These are phyloP conservation scores for Rhodotorula sp. DNA, from an alignment of 1,284 basidiomycete species.

Conservation along the genomic window DNA sequence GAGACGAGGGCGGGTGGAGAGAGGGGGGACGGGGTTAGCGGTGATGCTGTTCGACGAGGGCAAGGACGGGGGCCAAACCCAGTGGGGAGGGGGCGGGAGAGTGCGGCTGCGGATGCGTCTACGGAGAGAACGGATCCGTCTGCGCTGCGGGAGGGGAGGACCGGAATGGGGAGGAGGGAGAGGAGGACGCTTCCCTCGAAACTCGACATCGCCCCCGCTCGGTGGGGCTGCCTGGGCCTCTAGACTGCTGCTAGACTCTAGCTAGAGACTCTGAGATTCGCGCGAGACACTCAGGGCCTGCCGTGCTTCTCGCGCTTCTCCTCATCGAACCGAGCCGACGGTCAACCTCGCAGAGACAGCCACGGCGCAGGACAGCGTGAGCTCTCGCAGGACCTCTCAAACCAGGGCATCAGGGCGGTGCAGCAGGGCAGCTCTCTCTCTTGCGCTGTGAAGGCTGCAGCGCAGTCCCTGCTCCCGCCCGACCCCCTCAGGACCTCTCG, in stretches of 20 bases:
- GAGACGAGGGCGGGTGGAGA: not conserved
- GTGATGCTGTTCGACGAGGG: constrained; percentile 1
- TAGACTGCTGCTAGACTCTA: not conserved
- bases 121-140: too few species aligned
- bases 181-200: too few species aligned
- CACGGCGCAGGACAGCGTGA: not conserved
- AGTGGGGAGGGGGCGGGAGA: not conserved
- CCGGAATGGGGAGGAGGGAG: not conserved
- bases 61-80: constrained; percentile 19
- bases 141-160: not conserved
- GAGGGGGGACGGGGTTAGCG: constrained; percentile 8
- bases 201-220: too few species aligned
- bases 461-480: too few species aligned
- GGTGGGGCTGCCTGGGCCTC: not conserved
- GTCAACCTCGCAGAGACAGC: not conserved
- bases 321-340: too few species aligned
- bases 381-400: too few species aligned
- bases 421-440: too few species aligned
- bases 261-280: too few species aligned
- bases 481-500: not conserved
- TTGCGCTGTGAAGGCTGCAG: too few species aligned
- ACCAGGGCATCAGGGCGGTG: not conserved
- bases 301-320: not conserved
- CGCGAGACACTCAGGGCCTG: too few species aligned
- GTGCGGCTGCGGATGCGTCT: not conserved